Base-by-base conservation (phyloP, 148 eudicot genomes). In the Chenopodium berlandieri region DNA sequence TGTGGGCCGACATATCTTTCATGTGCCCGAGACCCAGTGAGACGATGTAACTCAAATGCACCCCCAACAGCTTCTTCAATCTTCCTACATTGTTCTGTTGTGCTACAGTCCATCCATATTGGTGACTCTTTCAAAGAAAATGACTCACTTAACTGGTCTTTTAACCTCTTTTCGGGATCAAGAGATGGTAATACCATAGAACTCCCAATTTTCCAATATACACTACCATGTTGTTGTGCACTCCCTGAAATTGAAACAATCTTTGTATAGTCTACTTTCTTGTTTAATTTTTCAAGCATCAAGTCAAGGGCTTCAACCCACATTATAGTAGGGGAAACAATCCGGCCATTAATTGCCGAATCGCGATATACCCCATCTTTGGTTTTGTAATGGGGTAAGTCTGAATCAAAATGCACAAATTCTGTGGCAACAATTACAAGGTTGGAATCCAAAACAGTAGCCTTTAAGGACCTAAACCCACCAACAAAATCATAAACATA, bases 201-300 rank as follows among this genome's bases (percentile, higher is more conserved):
- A 84, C 97, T 83, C 7, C 92, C 93, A 54, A 22, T 90, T 80
- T 91, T 95, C 98, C 98, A 95, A 78, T 92, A 95, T 34, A 95
- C 98, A 83, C 96, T 95, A 27, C 98, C 98, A 69, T 95, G 98
- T 79, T 95, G 98, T 84, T 95, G 97, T 7, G 89, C 97, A 76
- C 98, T 95, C 11, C 98, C 98, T 1, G 98, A 95, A 76, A 95
- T 79, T 37, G 98, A 93, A 67, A 75, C 90, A 75, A 95, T 80
- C 71, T 90, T 92, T 10, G 87, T 84, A 44, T 93, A 90, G 85
- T 95, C 91, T 30, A 95, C 75, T 63, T 85, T 93, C 16, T 83
- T 83, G 63, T 88, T 79, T 37, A 95, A 86, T 52, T 88, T 92
- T 31, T 87, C 76, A 75, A 95, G 92, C 54, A 93, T 88, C 76